Evolutionary conservation across 352 stramenopile species (phyloP).

Genomic region (Phytopythium montanum): DNA sequence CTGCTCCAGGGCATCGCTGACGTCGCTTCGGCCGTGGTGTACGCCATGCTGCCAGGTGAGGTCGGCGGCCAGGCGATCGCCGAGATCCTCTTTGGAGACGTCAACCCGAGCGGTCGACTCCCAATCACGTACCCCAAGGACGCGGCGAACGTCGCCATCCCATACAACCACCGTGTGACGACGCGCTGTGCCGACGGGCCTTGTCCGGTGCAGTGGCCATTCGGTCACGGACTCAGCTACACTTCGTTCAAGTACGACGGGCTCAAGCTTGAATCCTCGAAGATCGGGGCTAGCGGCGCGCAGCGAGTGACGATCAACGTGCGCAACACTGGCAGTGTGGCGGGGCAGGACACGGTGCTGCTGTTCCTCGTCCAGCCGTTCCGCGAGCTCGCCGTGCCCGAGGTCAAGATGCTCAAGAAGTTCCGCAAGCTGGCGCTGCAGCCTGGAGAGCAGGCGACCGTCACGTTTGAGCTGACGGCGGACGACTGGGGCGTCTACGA

Average conservation of each 20-base stretch:
- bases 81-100: constrained; percentile 70
- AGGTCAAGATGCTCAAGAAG: constrained; percentile 77
- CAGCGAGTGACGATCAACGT: constrained; percentile 52
- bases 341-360: constrained; percentile 71
- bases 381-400: constrained; percentile 52
- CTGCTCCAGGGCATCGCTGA: constrained; percentile 57
- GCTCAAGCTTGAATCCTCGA: constrained; percentile 30
- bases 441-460: constrained; percentile 19
- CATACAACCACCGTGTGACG: constrained; percentile 66
- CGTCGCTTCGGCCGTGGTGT: constrained; percentile 64
- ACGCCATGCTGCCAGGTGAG: constrained; percentile 78
- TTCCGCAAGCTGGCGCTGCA: constrained; percentile 69
- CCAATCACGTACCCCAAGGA: constrained; percentile 80
- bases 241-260: constrained; percentile 52
- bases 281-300: constrained; percentile 11
- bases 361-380: constrained; percentile 71
- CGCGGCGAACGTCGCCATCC: constrained; percentile 50
- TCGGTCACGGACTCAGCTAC: constrained; percentile 66
- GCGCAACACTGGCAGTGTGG: constrained; percentile 49
- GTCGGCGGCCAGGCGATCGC: constrained; percentile 80
- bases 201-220: constrained; percentile 60
- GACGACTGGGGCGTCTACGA: constrained; percentile 58
- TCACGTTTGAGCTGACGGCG: constrained; percentile 33
- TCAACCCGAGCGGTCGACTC: constrained; percentile 75
- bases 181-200: constrained; percentile 38